These are phyloP conservation scores for Lasiosphaeria miniovina DNA, from an alignment of 495 filamentous ascomycete species.

Conservation along the genomic window DNA sequence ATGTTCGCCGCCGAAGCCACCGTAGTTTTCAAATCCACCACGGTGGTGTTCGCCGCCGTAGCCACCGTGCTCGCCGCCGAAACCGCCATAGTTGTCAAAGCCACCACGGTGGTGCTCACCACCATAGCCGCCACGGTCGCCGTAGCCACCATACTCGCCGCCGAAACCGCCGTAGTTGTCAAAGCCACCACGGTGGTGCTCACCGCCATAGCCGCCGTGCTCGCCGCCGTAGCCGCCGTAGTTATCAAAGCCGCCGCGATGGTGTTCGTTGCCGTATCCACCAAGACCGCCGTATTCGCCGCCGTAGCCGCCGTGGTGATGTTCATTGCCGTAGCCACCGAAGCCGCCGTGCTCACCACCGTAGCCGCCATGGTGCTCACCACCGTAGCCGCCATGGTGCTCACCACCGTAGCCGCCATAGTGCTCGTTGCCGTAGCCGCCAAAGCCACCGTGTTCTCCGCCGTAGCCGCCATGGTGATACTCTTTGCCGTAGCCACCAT, in stretches of 20 bases:
- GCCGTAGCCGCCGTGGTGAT: neutral
- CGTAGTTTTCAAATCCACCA: neutral
- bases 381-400: slow-evolving; percentile 1
- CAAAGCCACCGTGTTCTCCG: neutral
- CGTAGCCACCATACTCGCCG: neutral
- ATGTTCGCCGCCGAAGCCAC: neutral
- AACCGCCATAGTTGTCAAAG: slow-evolving; percentile 2
- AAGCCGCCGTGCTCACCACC: neutral
- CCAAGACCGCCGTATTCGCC: neutral
- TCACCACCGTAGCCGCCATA: slow-evolving; percentile 4
- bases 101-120: neutral
- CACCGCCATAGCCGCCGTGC: neutral
- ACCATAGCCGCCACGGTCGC: neutral
- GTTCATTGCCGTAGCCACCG: neutral
- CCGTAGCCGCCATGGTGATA: neutral
- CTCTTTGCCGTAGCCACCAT: neutral
- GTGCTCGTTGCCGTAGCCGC: neutral
- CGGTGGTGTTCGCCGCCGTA: slow-evolving; percentile 1
- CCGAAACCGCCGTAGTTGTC: neutral
- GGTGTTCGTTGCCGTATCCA: neutral
- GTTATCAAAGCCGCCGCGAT: neutral
- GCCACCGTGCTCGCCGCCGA: slow-evolving; percentile 1
- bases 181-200: neutral
- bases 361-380: neutral
- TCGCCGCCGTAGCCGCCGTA: neutral